phyloP scores from a whole-genome alignment of 1,284 basidiomycete species.

The Malassezia slooffiae region DNA sequence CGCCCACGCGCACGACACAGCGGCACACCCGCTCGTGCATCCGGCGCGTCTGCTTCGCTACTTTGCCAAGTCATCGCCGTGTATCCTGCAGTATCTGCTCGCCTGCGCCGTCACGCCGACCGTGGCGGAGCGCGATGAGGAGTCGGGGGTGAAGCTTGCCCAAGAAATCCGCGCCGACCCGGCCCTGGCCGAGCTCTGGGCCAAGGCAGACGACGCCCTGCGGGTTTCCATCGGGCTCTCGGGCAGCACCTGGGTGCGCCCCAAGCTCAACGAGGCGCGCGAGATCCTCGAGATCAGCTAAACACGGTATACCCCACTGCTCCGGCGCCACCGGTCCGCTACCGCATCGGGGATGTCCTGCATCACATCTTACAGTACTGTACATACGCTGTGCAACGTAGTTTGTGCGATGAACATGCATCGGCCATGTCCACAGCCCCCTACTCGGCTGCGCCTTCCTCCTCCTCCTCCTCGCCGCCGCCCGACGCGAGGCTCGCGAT shows the following conservation, averaged over 20 bases:
- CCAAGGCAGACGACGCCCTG: slow-evolving; percentile 18
- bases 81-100: slow-evolving; percentile 28
- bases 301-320: too few species aligned
- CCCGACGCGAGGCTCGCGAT: slow-evolving; percentile 24
- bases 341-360: too few species aligned
- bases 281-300: slow-evolving; percentile 17
- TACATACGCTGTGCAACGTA: too few species aligned
- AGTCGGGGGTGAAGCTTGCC: slow-evolving; percentile 24
- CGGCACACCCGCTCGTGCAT: slow-evolving; percentile 9
- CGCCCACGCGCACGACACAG: background rate
- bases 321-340: too few species aligned
- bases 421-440: too few species aligned
- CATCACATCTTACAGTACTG: too few species aligned
- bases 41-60: slow-evolving; percentile 28
- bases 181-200: slow-evolving; percentile 5
- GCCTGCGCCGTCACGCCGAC: slow-evolving; percentile 25
- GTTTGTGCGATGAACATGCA: too few species aligned
- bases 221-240: slow-evolving; percentile 31
- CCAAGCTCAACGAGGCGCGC: slow-evolving; percentile 36
- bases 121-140: slow-evolving; percentile 24
- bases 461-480: background rate
- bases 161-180: slow-evolving; percentile 20
- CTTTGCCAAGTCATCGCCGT: slow-evolving; percentile 28
- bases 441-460: too few species aligned
- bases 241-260: slow-evolving; percentile 37